Evolutionary conservation across 768 basidiomycete genomes (phyloP).

Genomic region (Filobasidium wieringae): DNA sequence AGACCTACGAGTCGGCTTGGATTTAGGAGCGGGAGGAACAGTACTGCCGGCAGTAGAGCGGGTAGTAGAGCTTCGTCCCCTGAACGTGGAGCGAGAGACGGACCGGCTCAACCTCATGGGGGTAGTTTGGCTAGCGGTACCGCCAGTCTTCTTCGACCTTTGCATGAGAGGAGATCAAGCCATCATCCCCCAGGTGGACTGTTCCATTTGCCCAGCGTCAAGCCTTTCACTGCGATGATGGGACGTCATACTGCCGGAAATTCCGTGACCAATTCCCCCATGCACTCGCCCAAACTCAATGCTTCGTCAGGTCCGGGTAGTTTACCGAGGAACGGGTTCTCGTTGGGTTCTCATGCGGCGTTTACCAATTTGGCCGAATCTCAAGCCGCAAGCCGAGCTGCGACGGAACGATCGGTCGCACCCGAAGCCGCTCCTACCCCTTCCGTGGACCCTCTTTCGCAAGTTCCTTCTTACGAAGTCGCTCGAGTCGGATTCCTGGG

Average conservation of each 20-base stretch:
- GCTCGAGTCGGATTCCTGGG: conserved; percentile 81
- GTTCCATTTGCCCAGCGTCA: conserved; percentile 29
- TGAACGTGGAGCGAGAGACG: conserved; percentile 39
- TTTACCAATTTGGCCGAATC: conserved; percentile 9
- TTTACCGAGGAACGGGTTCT: conserved; percentile 10
- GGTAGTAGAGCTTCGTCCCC: conserved; percentile 50
- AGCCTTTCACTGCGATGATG: conserved; percentile 25
- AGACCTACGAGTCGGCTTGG: conserved; percentile 36
- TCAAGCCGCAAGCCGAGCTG: conserved; percentile 8
- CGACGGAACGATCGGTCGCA: conserved; percentile 4
- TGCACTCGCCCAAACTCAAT: conserved; percentile 2
- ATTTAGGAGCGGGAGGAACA: conserved; percentile 29
- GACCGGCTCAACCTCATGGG: not conserved
- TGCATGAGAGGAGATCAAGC: conserved; percentile 29
- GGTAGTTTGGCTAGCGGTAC: conserved; percentile 29
- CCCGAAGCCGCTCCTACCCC: conserved; percentile 9
- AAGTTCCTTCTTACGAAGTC: conserved; percentile 72
- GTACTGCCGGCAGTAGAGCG: conserved; percentile 37
- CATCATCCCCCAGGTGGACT: conserved; percentile 20
- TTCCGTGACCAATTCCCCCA: conserved; percentile 6
- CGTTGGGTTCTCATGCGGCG: conserved; percentile 13
- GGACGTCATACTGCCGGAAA: conserved; percentile 15
- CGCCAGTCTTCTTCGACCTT: conserved; percentile 40
- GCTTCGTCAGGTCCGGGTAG: not conserved
- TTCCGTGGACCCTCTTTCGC: conserved; percentile 46